These are phyloP conservation scores for Hypomyces perniciosus DNA, from an alignment of 2,329 filamentous ascomycete genomes.

Conservation along the genomic window DNA sequence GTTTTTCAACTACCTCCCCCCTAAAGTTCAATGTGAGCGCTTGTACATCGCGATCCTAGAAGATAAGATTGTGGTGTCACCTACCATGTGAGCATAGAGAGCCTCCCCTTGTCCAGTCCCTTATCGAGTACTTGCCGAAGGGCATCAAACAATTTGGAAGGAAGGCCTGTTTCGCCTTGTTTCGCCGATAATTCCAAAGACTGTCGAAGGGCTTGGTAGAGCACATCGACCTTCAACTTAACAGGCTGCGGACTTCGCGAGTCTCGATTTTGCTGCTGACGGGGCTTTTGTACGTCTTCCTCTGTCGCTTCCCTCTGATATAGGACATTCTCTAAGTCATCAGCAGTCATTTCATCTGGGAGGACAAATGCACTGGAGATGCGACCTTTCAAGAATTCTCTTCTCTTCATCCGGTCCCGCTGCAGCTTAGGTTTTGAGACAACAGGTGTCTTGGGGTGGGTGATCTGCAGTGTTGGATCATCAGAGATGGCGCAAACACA, in stretches of 20 bases:
- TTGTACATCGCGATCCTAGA: background rate
- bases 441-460: constrained; percentile 23
- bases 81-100: constrained; percentile 31
- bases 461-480: constrained; percentile 20
- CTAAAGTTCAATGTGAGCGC: constrained; percentile 14
- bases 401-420: constrained; percentile 23
- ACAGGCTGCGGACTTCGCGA: constrained; percentile 12
- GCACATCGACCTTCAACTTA: constrained; percentile 19
- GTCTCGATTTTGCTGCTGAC: background rate
- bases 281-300: background rate
- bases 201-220: constrained; percentile 19
- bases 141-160: constrained; percentile 21
- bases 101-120: constrained; percentile 19
- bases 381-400: constrained; percentile 23
- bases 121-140: constrained; percentile 22
- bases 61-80: background rate
- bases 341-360: constrained; percentile 29
- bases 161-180: constrained; percentile 20
- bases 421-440: constrained; percentile 21
- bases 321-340: constrained; percentile 18
- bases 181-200: constrained; percentile 13
- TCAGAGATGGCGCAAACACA: constrained; percentile 28
- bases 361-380: constrained; percentile 30
- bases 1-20: constrained; percentile 21
- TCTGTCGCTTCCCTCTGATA: background rate